Base-by-base conservation (phyloP, 2,329 filamentous ascomycete genomes). In the Diaporthe caulivora region DNA sequence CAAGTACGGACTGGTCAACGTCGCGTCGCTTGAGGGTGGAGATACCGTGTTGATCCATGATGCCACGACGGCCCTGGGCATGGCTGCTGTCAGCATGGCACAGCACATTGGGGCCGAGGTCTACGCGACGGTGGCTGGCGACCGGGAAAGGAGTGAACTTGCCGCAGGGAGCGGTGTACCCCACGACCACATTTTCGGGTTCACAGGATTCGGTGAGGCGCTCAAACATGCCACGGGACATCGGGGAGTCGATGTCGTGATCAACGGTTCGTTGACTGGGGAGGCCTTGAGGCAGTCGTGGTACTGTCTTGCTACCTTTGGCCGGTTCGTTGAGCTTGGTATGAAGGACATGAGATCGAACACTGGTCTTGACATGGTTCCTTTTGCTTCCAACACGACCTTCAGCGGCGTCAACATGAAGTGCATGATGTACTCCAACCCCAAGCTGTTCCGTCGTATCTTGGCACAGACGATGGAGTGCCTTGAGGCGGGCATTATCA, bases 161-260 rank as follows among this genome's bases (percentile, higher is more conserved):
- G 24, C 42, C 2, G 69, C 60, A 15, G 44, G 17, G 18, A 54
- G 17, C 3, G 42, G 49, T 3, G 31, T 74, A 4, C 69, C 49
- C 0, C 58, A 24, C 13, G 24, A 72, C 37, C 69, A 34, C 44
- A 81, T 86, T n/a, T 80, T 84, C 69, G 77, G 79, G 47, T 53
- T 54, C 6, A 9, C 47, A 1, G 58, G 53, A 7, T 85, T 86
- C 74, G 74, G 76, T 1, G 42, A 74, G 0, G 79, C 77, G 1
- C 70, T 84, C 3, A 73, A 78, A 68, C 47, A 65, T 0, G 77
- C 76, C 7, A 84, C 81, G 1, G 58, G 74, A 21, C 74, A 79
- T 18, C 70, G 72, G 8, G 81, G 83, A 34, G 81, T 83, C 17
- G 65, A 69, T 9, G 65, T 69, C 4, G 72, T 74, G 40, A 34